phyloP scores from a whole-genome alignment of 1,284 basidiomycete genomes.

The Apiotrichum sp. region DNA sequence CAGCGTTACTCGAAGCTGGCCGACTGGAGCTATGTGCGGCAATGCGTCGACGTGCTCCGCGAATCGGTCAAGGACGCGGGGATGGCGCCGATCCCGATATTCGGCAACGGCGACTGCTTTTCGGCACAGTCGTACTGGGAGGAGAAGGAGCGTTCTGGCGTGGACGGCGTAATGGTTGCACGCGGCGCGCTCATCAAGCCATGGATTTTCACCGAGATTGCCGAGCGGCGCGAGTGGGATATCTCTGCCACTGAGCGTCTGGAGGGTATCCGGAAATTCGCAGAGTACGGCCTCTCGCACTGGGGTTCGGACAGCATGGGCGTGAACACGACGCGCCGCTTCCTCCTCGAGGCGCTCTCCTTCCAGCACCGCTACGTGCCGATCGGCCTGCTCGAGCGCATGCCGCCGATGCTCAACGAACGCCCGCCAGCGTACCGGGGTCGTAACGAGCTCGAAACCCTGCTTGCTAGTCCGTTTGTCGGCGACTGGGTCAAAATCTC shows the following conservation, averaged over 20 bases:
- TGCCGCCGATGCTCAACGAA: constrained; percentile 82
- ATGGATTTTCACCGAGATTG: constrained; percentile 94
- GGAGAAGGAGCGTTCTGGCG: constrained; percentile 66
- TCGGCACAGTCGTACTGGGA: constrained; percentile 62
- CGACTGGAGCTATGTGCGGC: constrained; percentile 81
- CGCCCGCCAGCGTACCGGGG: constrained; percentile 79
- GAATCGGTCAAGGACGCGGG: constrained; percentile 66
- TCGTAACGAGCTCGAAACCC: constrained; percentile 79
- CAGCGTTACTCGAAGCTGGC: constrained; percentile 82
- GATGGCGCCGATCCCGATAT: constrained; percentile 78
- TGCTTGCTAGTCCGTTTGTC: constrained; percentile 72
- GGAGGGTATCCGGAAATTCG: constrained; percentile 76
- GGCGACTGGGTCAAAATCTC: constrained; percentile 93
- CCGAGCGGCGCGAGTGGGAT: constrained; percentile 88
- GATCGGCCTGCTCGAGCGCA: constrained; percentile 79
- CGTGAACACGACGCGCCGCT: constrained; percentile 85
- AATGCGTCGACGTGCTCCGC: constrained; percentile 81
- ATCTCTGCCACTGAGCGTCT: constrained; percentile 86
- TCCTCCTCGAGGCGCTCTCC: constrained; percentile 88
- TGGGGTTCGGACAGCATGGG: constrained; percentile 87
- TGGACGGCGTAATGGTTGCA: constrained; percentile 93
- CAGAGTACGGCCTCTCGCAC: constrained; percentile 64
- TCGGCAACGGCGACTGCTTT: constrained; percentile 92
- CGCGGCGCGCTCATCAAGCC: constrained; percentile 91
- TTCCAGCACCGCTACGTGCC: constrained; percentile 95